These are phyloP conservation scores for Elsinoe batatas DNA, from an alignment of 2,329 filamentous ascomycete genomes.

Conservation along the genomic window DNA sequence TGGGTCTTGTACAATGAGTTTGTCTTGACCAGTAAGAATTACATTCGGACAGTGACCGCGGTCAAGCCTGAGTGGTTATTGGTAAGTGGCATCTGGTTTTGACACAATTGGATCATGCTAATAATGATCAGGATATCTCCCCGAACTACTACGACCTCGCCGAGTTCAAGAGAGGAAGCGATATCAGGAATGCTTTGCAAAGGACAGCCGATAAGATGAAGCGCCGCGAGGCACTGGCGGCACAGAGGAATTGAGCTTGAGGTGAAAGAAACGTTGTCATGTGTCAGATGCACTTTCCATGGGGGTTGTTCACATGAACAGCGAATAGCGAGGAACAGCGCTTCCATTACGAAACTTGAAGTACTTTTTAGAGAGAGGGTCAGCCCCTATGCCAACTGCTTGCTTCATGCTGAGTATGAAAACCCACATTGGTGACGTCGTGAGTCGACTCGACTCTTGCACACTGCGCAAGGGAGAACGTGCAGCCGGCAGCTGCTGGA, in stretches of 20 bases:
- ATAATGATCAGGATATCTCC: constrained; percentile 65
- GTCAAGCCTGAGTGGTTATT: constrained; percentile 91
- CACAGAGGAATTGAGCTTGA: not conserved
- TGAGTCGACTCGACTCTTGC: too few relatives aligned
- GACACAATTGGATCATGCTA: constrained; percentile 19
- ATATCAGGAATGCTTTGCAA: constrained; percentile 61
- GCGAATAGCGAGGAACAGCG: too few relatives aligned
- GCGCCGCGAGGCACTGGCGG: constrained; percentile 15
- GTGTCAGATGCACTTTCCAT: not conserved
- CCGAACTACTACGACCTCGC: constrained; percentile 84
- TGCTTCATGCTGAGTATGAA: too few relatives aligned
- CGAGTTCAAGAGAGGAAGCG: constrained; percentile 65
- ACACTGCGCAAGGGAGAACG: too few relatives aligned
- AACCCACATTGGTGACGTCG: too few relatives aligned
- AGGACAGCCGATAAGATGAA: constrained; percentile 46
- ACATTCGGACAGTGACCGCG: constrained; percentile 85
- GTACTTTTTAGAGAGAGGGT: too few relatives aligned
- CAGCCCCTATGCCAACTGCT: too few relatives aligned
- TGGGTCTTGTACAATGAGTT: constrained; percentile 99
- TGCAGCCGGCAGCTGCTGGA: too few relatives aligned
- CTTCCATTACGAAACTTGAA: too few relatives aligned
- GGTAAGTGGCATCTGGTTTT: constrained; percentile 42
- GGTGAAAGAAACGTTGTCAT: not conserved
- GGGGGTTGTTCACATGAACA: too few relatives aligned
- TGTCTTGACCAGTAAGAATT: constrained; percentile 95